These are phyloP conservation scores for Botrytis paeoniae DNA, from an alignment of 2,329 filamentous ascomycete species.

Conservation along the genomic window DNA sequence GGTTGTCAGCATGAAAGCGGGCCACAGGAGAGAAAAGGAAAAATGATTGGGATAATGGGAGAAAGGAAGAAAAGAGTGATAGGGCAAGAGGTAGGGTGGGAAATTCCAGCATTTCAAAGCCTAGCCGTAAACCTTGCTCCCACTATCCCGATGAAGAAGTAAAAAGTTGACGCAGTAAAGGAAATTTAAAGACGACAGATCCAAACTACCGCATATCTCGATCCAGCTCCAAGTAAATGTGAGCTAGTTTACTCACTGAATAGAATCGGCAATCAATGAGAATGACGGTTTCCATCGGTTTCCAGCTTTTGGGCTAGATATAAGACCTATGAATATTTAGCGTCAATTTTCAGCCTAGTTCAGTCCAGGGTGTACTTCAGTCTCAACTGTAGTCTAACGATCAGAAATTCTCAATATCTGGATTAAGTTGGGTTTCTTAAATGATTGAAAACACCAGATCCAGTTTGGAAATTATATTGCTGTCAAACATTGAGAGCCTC, in stretches of 20 bases:
- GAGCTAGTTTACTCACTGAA: conserved; percentile 39
- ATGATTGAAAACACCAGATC: neutral
- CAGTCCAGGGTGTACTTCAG: neutral
- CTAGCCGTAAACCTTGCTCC: neutral
- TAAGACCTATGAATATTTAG: conserved; percentile 26
- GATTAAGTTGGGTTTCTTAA: neutral
- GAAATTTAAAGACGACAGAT: too few species aligned
- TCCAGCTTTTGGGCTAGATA: conserved; percentile 32
- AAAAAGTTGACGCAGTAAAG: neutral
- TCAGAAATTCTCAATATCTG: neutral
- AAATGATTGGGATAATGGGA: neutral
- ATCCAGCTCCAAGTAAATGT: neutral
- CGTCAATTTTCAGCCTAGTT: neutral
- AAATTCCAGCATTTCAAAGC: neutral
- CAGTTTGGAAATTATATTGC: neutral
- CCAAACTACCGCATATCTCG: neutral
- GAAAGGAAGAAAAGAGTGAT: neutral
- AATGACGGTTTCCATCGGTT: conserved; percentile 42
- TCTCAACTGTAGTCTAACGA: neutral
- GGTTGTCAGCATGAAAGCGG: neutral
- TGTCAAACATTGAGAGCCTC: neutral
- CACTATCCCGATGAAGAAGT: neutral
- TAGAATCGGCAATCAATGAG: conserved; percentile 51
- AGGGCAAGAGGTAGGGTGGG: neutral
- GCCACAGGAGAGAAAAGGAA: neutral